Conservation (phyloP, 2,329 filamentous ascomycete species). For the Sporothrix globosa region DNA sequence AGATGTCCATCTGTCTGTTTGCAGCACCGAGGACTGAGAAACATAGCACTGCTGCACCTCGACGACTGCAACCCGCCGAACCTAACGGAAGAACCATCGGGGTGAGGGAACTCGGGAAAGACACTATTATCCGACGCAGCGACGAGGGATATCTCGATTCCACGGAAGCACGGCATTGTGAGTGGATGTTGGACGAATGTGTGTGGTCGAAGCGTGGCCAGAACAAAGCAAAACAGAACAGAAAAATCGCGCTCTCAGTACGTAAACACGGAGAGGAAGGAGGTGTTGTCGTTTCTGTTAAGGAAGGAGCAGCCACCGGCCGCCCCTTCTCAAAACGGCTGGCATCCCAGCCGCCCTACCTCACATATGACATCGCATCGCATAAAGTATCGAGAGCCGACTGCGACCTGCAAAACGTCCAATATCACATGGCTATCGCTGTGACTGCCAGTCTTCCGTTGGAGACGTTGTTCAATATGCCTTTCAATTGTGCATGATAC, state of each 20-base stretch:
- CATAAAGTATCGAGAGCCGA: not conserved
- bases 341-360: not conserved
- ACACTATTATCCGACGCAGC: conserved; percentile 43
- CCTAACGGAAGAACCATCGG: conserved; percentile 52
- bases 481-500: conserved; percentile 27
- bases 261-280: not conserved
- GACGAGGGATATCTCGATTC: conserved; percentile 52
- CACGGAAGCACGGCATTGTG: conserved; percentile 56
- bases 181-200: too few relatives aligned
- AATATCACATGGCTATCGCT: not conserved
- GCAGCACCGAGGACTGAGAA: conserved; percentile 29
- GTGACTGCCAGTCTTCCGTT: not conserved
- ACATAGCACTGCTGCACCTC: conserved; percentile 3
- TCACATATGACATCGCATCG: not conserved
- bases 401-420: not conserved
- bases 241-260: conserved; percentile 11
- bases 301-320: conserved; percentile 16
- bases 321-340: conserved; percentile 18
- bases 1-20: not conserved
- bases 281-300: not conserved
- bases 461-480: too few relatives aligned
- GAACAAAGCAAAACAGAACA: not conserved
- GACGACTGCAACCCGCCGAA: conserved; percentile 38
- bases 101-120: conserved; percentile 60
- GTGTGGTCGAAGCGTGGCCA: too few relatives aligned